phyloP scores from a whole-genome alignment of 495 filamentous ascomycete species.

The Neurospora cerealis region DNA sequence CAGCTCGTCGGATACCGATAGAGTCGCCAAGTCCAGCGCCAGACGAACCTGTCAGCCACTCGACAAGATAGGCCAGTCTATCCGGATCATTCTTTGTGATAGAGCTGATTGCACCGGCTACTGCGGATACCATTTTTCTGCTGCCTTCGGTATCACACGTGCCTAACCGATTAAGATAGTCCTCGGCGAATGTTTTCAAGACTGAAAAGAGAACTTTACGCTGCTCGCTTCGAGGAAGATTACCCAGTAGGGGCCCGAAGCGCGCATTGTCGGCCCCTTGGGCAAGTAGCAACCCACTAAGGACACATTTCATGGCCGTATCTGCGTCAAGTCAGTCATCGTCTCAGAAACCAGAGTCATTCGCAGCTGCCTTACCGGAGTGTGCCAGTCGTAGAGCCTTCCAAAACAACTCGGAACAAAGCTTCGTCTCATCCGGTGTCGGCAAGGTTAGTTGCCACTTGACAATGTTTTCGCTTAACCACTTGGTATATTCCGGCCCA shows the following conservation, averaged over 20 bases:
- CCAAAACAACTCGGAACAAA: constrained; percentile 50
- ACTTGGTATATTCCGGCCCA: constrained; percentile 52
- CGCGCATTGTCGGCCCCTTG: constrained; percentile 15
- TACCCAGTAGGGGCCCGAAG: constrained; percentile 36
- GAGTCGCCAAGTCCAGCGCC: constrained; percentile 55
- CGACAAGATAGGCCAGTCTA: constrained; percentile 44
- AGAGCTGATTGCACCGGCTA: constrained; percentile 32
- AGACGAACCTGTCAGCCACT: constrained; percentile 57
- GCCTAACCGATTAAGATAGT: constrained; percentile 33
- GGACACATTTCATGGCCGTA: constrained; percentile 40
- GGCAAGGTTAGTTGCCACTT: constrained; percentile 33
- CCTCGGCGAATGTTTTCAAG: constrained; percentile 49
- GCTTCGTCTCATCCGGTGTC: constrained; percentile 35
- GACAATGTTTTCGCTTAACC: constrained; percentile 63
- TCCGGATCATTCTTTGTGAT: constrained; percentile 28
- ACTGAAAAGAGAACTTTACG: constrained; percentile 46
- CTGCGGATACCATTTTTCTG: constrained; percentile 32
- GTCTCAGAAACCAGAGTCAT: constrained; percentile 8
- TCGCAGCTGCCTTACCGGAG: constrained; percentile 39
- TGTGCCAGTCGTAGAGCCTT: constrained; percentile 66
- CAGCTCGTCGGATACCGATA: constrained; percentile 52
- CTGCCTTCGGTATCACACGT: constrained; percentile 21
- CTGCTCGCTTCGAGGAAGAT: constrained; percentile 47
- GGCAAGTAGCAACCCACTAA: constrained; percentile 35
- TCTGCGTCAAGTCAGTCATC: constrained; percentile 33